These are phyloP conservation scores for Cyanidioschyzon merolae DNA, from an alignment of 23 red algal genomes.

Conservation along the genomic window DNA sequence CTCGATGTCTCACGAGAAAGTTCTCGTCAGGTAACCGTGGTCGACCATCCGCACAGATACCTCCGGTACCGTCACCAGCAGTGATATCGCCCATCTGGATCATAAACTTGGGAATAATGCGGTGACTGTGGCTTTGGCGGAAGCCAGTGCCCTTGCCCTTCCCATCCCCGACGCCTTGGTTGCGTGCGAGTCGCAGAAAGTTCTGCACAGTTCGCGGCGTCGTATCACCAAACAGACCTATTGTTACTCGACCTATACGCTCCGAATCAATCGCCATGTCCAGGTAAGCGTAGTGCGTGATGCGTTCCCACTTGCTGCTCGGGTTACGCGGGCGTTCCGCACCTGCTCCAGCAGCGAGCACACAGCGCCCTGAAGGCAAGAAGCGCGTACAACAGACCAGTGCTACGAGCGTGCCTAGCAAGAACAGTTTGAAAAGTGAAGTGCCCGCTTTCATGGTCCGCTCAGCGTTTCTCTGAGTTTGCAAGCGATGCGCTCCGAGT, in stretches of 20 bases:
- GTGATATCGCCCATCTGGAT: conserved; percentile 74
- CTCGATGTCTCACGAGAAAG: conserved; percentile 61
- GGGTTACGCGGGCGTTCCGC: too few relatives aligned
- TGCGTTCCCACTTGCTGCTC: background rate
- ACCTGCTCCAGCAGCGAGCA: too few relatives aligned
- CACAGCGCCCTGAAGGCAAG: too few relatives aligned
- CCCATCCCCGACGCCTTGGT: conserved; percentile 9
- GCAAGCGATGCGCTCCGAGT: too few relatives aligned
- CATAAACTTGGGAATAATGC: conserved; percentile 85
- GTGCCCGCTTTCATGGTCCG: too few relatives aligned
- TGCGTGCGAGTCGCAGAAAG: conserved; percentile 50
- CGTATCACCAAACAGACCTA: conserved; percentile 60
- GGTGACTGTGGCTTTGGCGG: conserved; percentile 62
- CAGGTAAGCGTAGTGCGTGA: conserved; percentile 66
- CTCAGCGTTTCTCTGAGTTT: too few relatives aligned
- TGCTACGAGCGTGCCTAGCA: too few relatives aligned
- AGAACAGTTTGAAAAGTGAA: too few relatives aligned
- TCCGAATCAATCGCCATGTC: conserved; percentile 59
- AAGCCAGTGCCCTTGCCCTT: conserved; percentile 55
- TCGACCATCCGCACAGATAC: conserved; percentile 65
- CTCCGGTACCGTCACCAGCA: conserved; percentile 68
- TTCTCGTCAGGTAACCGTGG: conserved; percentile 67
- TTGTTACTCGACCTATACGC: conserved; percentile 53
- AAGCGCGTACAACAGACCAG: too few relatives aligned
- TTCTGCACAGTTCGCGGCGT: conserved; percentile 77